Percentiles rank a stretch among this genome's conserved stretches.
Evolutionary conservation across 2,329 filamentous ascomycete genomes (phyloP).

Genomic region (Paraphaeosphaeria minitans): DNA sequence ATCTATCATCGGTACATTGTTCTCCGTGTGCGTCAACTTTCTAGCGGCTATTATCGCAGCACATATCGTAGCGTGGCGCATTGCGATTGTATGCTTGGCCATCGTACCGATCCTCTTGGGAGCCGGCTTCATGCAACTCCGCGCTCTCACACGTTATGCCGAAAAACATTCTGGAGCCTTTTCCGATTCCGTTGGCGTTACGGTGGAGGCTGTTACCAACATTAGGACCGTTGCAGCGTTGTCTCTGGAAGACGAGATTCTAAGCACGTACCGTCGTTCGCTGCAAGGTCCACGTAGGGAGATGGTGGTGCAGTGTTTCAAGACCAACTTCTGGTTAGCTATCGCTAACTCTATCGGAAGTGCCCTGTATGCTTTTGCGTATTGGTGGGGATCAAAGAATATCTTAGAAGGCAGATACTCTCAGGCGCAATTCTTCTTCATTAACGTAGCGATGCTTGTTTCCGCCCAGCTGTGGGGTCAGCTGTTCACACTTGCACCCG

Average conservation of each 20-base stretch:
- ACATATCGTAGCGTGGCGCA: constrained; percentile 76
- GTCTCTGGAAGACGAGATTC: constrained; percentile 57
- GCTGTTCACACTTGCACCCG: constrained; percentile 75
- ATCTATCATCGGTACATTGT: constrained; percentile 70
- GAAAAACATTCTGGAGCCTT: constrained; percentile 58
- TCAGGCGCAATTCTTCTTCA: constrained; percentile 74
- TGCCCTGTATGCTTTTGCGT: constrained; percentile 74
- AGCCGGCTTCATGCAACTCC: constrained; percentile 71
- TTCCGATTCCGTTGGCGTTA: constrained; percentile 57
- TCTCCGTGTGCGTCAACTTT: constrained; percentile 71
- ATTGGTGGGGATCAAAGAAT: constrained; percentile 78
- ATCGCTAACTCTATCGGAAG: constrained; percentile 66
- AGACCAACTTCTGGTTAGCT: constrained; percentile 65
- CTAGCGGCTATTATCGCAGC: constrained; percentile 70
- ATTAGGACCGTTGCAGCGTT: constrained; percentile 59
- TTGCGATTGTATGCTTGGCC: constrained; percentile 73
- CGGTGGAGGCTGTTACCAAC: constrained; percentile 57
- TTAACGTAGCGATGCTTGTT: constrained; percentile 72
- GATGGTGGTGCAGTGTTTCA: constrained; percentile 55
- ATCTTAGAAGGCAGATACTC: constrained; percentile 70
- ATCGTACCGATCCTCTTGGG: constrained; percentile 71
- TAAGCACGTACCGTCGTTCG: constrained; percentile 53
- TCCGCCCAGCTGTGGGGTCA: constrained; percentile 75
- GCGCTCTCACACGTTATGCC: constrained; percentile 64
- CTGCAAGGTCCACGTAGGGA: constrained; percentile 55